Conservation (phyloP, 2,329 filamentous ascomycete genomes). For the Colletotrichum camelliae region DNA sequence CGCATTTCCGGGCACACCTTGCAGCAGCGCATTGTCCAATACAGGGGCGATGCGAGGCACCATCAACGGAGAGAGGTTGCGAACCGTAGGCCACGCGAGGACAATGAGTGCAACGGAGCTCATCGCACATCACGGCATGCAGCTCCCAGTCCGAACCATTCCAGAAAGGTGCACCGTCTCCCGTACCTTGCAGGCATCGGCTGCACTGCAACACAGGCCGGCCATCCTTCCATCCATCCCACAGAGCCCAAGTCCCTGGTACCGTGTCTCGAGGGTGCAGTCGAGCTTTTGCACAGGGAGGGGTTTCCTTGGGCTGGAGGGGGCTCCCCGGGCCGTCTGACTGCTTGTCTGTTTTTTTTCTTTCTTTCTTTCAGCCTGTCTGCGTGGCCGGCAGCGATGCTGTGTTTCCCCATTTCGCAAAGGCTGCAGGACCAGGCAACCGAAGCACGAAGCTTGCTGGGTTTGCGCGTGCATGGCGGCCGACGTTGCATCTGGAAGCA, state of each 20-base stretch:
- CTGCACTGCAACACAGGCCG: slow-evolving; percentile 14
- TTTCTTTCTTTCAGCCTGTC: neutral
- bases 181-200: slow-evolving; percentile 19
- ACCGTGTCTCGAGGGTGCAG: neutral
- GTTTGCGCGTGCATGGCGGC: neutral
- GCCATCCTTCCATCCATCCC: neutral
- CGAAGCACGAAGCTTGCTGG: neutral
- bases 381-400: neutral
- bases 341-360: neutral
- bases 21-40: slow-evolving; percentile 4
- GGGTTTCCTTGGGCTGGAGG: neutral
- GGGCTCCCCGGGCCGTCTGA: neutral
- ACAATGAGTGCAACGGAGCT: neutral
- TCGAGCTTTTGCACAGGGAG: neutral
- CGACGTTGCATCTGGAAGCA: slow-evolving; percentile 8
- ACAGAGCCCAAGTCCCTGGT: slow-evolving; percentile 17
- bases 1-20: neutral
- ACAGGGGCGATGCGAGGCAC: neutral
- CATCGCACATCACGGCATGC: neutral
- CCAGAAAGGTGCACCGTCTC: slow-evolving; percentile 15
- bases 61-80: neutral
- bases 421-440: neutral
- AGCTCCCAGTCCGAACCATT: slow-evolving; percentile 5
- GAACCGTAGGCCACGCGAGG: neutral
- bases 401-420: neutral